Conservation (phyloP, 371 early-diverging fungal genomes). For the Dinochytrium kinnereticum region DNA sequence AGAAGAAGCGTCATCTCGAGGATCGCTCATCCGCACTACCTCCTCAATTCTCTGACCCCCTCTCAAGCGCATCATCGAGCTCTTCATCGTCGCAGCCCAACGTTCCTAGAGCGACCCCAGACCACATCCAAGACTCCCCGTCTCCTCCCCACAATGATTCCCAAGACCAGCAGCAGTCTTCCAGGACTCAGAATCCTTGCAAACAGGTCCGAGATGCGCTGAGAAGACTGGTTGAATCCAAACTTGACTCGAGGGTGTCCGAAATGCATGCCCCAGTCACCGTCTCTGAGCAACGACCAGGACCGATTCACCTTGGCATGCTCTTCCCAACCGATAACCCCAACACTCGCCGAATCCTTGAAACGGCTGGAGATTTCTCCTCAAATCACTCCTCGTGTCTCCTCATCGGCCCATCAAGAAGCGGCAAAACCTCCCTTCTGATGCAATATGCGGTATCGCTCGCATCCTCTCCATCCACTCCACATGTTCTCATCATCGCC, state of each 20-base stretch:
- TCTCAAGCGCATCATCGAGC: not conserved
- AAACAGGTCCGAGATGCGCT: not conserved
- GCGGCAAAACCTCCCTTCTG: not conserved
- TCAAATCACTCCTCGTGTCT: not conserved
- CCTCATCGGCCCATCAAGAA: not conserved
- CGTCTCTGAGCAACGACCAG: not conserved
- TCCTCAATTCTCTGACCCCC: not conserved
- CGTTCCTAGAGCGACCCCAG: not conserved
- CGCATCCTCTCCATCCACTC: not conserved
- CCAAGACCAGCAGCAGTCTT: not conserved
- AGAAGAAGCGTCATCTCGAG: slow-evolving; percentile 6
- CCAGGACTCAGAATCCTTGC: not conserved
- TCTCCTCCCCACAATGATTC: not conserved
- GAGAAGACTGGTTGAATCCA: not conserved
- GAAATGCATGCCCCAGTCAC: not conserved
- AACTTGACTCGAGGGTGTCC: not conserved
- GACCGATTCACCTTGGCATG: slow-evolving; percentile 4
- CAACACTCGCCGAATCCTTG: not conserved
- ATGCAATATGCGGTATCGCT: not conserved
- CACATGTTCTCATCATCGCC: slow-evolving; percentile 2
- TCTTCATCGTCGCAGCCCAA: not conserved
- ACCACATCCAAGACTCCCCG: not conserved
- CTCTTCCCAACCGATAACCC: slow-evolving; percentile 4
- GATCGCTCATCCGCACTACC: not conserved
- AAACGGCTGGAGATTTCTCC: slow-evolving; percentile 2